Conservation (phyloP, 306 rosid genomes). For the Glycine tomentella region DNA sequence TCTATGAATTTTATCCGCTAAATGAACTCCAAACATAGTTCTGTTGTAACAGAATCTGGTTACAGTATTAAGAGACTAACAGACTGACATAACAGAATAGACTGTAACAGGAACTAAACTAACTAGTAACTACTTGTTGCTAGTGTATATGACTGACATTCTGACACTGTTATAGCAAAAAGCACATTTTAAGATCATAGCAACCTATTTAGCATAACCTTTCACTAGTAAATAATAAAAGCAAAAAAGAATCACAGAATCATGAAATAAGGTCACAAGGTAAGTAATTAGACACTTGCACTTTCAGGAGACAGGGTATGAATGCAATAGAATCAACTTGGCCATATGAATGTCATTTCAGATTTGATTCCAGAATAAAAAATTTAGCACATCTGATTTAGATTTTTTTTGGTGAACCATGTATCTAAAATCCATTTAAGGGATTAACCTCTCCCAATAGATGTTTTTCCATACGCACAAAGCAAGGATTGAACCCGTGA, state of each 20-base stretch:
- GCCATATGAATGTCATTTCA: background rate
- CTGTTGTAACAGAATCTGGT: background rate
- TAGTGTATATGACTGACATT: background rate
- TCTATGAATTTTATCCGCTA: background rate
- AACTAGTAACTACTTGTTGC: background rate
- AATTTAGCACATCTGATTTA: background rate
- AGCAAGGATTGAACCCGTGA: no score
- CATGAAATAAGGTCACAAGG: constrained; percentile 21
- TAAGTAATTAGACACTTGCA: background rate
- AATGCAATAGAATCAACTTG: background rate
- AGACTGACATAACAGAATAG: background rate
- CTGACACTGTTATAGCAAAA: background rate
- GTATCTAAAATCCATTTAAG: no score
- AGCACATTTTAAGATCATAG: constrained; percentile 20
- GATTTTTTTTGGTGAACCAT: background rate
- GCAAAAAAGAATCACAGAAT: background rate
- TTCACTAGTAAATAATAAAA: constrained; percentile 31
- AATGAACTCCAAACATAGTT: background rate
- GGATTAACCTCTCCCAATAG: no score
- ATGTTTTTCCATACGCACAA: no score
- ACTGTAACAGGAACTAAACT: background rate
- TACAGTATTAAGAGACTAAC: background rate
- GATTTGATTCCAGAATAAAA: background rate
- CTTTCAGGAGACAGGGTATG: background rate
- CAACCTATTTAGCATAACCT: constrained; percentile 5